Base-by-base conservation (phyloP, 2,329 filamentous ascomycete species). In the Cytospora piceae region DNA sequence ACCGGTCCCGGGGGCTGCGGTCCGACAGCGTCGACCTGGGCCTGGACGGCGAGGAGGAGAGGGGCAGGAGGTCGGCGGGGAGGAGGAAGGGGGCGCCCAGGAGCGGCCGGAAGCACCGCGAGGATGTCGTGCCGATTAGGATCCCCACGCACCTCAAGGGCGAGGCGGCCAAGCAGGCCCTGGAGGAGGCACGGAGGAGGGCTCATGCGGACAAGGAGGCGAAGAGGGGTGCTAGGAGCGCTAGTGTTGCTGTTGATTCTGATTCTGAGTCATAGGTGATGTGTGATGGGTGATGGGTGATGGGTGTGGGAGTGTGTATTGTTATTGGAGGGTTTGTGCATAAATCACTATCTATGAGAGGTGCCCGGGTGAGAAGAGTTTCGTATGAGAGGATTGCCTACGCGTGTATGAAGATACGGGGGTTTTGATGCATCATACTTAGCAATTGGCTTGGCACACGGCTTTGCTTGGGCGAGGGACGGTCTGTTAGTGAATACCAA, bases 91-190 rank as follows among this genome's bases (percentile, higher is more conserved):
- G 29, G 1, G 32, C 42, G 3, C 27, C 5, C 27, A 34, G 37
- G 15, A 27, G 7, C 37, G 8, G 24, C 29, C 9, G 7, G 14
- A 54, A 54, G 27, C 20, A 34, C 3, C n/a, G 24, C 3, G 32
- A n/a, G n/a, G n/a, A 60, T 17, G 63, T 20, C 0, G 53, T 67
- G 5, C n/a, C 29, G 5, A 49, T 63, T 7, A 53, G 37, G 15
- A 62, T 67, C 15, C 66, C 66, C 12, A 27, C 37, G 8, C 66
- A 67, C 20, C 42, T 67, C 49, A 58, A 65, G 14, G 66, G 59
- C 6, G 58, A 58, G 20, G 55, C 20, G 9, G 63, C 52, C 1
- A 54, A 59, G 59, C 55, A 65, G 61, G 61, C 53, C n/a, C 58
- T 58, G 14, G 46, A 12, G 8, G 29, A 58, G 64, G 54, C 59